Conservation (phyloP, 805 yeast species). For the Ogataea dorogensis region DNA sequence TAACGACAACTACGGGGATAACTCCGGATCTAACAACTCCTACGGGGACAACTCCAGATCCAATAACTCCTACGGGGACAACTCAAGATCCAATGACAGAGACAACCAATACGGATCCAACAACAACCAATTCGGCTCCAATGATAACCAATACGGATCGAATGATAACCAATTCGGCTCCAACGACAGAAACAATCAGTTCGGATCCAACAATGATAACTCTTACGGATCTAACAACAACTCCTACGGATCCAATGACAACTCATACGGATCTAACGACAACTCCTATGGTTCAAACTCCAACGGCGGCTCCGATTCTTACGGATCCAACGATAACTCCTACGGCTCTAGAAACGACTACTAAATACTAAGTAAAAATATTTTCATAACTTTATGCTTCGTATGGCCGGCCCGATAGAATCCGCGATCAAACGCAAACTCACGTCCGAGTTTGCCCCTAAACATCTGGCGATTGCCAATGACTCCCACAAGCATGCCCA, state of each 20-base stretch:
- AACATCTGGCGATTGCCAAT: slow-evolving; percentile 55
- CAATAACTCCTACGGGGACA: slow-evolving; percentile 35
- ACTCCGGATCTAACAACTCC: slow-evolving; percentile 8
- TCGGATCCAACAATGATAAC: slow-evolving; percentile 30
- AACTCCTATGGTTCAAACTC: slow-evolving; percentile 4
- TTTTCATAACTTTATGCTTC: slow-evolving; percentile 9
- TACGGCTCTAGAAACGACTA: slow-evolving; percentile 13
- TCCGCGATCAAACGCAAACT: slow-evolving; percentile 55
- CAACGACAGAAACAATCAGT: slow-evolving; percentile 32
- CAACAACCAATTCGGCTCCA: slow-evolving; percentile 29
- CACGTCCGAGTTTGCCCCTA: slow-evolving; percentile 39
- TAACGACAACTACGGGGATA: too few species aligned
- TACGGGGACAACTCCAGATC: slow-evolving; percentile 35
- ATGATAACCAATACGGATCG: slow-evolving; percentile 19
- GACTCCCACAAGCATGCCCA: slow-evolving; percentile 89
- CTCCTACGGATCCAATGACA: slow-evolving; percentile 35
- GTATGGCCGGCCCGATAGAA: slow-evolving; percentile 20
- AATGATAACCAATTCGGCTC: slow-evolving; percentile 32
- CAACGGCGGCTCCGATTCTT: slow-evolving; percentile 11
- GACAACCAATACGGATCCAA: slow-evolving; percentile 16
- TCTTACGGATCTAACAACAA: slow-evolving; percentile 33
- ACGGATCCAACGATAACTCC: slow-evolving; percentile 16
- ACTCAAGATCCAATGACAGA: slow-evolving; percentile 29
- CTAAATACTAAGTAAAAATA: slow-evolving; percentile 4
- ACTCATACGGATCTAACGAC: slow-evolving; percentile 30